Evolutionary conservation across 2,329 filamentous ascomycete genomes (phyloP).

Genomic region (Rugonectria rugulosa): DNA sequence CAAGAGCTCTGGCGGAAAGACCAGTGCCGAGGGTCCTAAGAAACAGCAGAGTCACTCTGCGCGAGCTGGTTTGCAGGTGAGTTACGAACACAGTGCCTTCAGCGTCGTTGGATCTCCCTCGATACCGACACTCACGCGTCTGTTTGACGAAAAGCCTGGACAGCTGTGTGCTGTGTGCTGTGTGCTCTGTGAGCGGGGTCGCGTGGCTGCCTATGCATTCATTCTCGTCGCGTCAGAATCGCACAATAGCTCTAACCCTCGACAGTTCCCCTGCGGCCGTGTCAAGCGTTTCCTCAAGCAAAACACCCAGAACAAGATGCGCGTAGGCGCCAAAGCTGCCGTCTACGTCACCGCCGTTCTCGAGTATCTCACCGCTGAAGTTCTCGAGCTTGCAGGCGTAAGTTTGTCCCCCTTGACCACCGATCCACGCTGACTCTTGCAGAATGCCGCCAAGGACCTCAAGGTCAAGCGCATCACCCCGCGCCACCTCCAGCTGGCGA

Average conservation of each 20-base stretch:
- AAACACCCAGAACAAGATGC: slow-evolving; percentile 99
- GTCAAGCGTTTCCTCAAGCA: slow-evolving; percentile 99
- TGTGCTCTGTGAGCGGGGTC: too few relatives aligned
- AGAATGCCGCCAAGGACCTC: slow-evolving; percentile 98
- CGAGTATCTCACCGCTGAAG: slow-evolving; percentile 97
- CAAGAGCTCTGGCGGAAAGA: slow-evolving; percentile 86
- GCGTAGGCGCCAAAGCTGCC: slow-evolving; percentile 96
- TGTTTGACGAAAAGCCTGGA: too few relatives aligned
- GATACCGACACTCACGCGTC: too few relatives aligned
- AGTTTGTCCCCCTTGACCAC: slow-evolving; percentile 47
- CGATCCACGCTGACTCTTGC: slow-evolving; percentile 36
- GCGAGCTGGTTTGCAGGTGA: slow-evolving; percentile 93
- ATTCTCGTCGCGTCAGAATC: slow-evolving; percentile 23
- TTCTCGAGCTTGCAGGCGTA: slow-evolving; percentile 93
- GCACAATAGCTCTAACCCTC: too few relatives aligned
- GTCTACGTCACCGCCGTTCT: slow-evolving; percentile 98
- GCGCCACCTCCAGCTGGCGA: slow-evolving; percentile 95
- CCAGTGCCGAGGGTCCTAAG: slow-evolving; percentile 70
- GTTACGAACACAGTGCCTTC: too few relatives aligned
- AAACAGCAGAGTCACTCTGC: slow-evolving; percentile 97
- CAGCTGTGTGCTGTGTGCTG: too few relatives aligned
- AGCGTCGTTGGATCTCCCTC: too few relatives aligned
- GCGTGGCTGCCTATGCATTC: too few relatives aligned
- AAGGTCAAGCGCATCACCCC: slow-evolving; percentile 99
- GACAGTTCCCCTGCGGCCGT: slow-evolving; percentile 96